Evolutionary conservation across 345 rosid genomes (phyloP).

Genomic region (Erodium maritimum): DNA sequence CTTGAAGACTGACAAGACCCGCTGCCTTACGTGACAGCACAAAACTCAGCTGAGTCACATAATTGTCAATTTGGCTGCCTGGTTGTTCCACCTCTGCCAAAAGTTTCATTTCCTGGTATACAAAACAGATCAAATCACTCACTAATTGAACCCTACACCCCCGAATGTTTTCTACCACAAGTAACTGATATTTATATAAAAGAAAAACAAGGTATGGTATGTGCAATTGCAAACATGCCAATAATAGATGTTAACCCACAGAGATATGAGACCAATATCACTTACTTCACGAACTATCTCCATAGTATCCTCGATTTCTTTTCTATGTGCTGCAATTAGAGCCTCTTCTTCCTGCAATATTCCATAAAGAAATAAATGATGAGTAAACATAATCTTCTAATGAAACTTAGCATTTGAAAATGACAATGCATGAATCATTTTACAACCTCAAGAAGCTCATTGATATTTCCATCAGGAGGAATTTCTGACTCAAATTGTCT

Average conservation of each 20-base stretch:
- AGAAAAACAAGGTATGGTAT: too few species aligned
- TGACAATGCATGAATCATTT: constrained; percentile 4
- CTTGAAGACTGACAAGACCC: constrained; percentile 77
- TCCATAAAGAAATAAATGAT: neutral
- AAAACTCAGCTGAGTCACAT: constrained; percentile 78
- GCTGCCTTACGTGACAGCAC: constrained; percentile 97
- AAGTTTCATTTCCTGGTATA: constrained; percentile 81
- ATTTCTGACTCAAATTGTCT: constrained; percentile 37
- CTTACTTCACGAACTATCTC: constrained; percentile 95
- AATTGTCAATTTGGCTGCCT: constrained; percentile 88
- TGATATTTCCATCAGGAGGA: constrained; percentile 53
- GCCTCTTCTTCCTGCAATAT: constrained; percentile 79
- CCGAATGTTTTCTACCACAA: too few species aligned
- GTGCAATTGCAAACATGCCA: too few species aligned
- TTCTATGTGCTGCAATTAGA: constrained; percentile 78
- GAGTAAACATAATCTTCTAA: neutral
- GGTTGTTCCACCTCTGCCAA: constrained; percentile 91
- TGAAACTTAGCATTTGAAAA: neutral
- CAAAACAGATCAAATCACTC: too few species aligned
- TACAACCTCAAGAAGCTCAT: constrained; percentile 77
- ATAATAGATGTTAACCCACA: neutral
- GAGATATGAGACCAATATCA: constrained; percentile 1
- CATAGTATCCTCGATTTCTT: constrained; percentile 99
- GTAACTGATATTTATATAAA: too few species aligned
- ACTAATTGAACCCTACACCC: too few species aligned